Base-by-base conservation (phyloP, 2,329 filamentous ascomycete genomes). In the Dothideomycetes sp. region DNA sequence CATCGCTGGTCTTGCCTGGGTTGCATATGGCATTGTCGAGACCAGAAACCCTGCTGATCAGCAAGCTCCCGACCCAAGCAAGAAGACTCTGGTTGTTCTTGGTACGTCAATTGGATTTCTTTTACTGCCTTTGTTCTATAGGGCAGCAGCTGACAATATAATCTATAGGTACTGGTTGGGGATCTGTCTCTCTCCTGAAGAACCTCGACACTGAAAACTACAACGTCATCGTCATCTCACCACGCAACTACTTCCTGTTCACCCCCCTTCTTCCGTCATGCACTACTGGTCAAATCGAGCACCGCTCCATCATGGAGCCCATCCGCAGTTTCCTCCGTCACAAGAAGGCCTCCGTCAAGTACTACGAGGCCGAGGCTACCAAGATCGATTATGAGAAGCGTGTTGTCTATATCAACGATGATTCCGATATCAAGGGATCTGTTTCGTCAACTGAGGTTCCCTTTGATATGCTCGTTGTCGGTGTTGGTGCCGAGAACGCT, bases 181-280 rank as follows among this genome's bases (percentile, higher is more conserved):
- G 81, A 52, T 86, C 89, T 32, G 86, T 98, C 56, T 93, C 89
- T 45, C 79, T 98, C 45, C 77, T 98, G 50, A 98, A 98, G 77
- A 95, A 94, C 62, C 84, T 98, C 64, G 88, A 98, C 60, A 95
- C 89, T 46, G 84, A 94, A 64, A 94, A 96, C 75, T 98, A 96
- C 77, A 96, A 98, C 63, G 89, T 96, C 63, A 66, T 96, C 59
- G 87, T 98, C 61, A 85, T 98, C 62, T 96, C 91, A 36, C 91
- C 91, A 40, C 85, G 91, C 61, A 98, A 98, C 70, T 98, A 94
- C 77, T 98, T 98, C 79, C 81, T 98, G 52, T 98, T 98, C 75
- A 98, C 91, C 19, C 91, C 91, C 45, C 79, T 98, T 44, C 77
- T 98, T 46, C 91, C 91, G 49, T 96, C 89, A 59, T 98, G 91